Evolutionary conservation across 2,329 filamentous ascomycete genomes (phyloP), one percentile per base, ranked within the genome.

Genomic region (Aureobasidium melanogenum): DNA sequence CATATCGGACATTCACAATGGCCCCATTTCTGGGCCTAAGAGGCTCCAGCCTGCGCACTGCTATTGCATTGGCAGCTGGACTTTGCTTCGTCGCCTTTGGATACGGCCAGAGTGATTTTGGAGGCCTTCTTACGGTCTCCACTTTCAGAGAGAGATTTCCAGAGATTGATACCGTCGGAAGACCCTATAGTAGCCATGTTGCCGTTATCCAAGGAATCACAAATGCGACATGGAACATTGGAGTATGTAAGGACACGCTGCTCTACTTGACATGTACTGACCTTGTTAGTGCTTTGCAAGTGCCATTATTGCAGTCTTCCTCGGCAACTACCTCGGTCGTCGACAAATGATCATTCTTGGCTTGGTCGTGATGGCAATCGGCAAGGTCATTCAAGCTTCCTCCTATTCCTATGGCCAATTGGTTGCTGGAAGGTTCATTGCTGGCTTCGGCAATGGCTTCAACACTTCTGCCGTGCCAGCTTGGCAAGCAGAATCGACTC

Each of bases 71-170:
- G 17, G 58, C 63, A 6, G 60, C 66, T 34, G 65, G 66, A 24
- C 62, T 67, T 3, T 63, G 64, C 30, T 67, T 67, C 58, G 32
- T 67, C 44, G 73, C 79, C 12, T 80, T 84, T 64, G 82, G 82
- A 47, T 84, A 83, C 86, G 88, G 90, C 71, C 86, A 88, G 73
- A 75, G 69, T 52, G 69, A 71, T 36, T 67, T 72, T 30, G 71
- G 69, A 46, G 68, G 71, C 34, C 84, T 93, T 65, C 76, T 93
- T 61, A 89, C 87, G 3, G 80, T 92, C 68, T 74, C 80, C 22
- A 79, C 80, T 10, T 89, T 88, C 67, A 75, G 84, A 2, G 67
- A 65, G 6, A 66, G 71, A 38, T 77, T 79, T 54, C 75, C 75
- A 5, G 61, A 73, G 51, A 74, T 78, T 57, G 72, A 77, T 60